Conservation (phyloP, 495 filamentous ascomycete species). For the Melanomma pulvis-pyrius region DNA sequence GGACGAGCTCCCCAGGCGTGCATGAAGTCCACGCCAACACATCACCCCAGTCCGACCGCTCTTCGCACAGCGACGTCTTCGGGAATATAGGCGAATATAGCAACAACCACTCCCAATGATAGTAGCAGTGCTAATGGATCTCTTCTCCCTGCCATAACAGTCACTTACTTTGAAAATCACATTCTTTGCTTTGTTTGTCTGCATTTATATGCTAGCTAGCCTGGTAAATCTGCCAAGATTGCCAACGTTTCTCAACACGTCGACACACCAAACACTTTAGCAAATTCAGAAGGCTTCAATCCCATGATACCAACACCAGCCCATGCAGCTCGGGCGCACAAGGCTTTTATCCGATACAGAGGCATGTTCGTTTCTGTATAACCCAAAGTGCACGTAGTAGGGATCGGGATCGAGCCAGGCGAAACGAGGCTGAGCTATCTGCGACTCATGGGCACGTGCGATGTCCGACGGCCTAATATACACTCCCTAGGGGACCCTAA, state of each 20-base stretch:
- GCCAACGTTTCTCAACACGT: not conserved
- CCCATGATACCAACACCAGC: not conserved
- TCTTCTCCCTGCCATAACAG: too few species aligned
- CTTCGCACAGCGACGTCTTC: not conserved
- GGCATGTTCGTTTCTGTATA: not conserved
- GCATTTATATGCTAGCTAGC: not conserved
- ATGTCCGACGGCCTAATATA: not conserved
- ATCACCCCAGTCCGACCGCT: not conserved
- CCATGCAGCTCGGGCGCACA: not conserved
- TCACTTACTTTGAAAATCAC: too few species aligned
- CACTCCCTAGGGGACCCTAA: too few species aligned
- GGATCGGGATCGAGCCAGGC: not conserved
- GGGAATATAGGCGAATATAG: not conserved
- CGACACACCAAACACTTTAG: not conserved
- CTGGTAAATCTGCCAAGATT: not conserved
- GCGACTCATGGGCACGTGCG: not conserved
- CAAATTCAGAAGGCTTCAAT: not conserved
- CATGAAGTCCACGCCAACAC: not conserved
- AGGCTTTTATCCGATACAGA: not conserved
- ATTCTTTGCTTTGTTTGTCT: too few species aligned
- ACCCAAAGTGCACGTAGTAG: not conserved
- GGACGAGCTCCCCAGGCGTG: not conserved
- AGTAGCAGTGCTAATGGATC: too few species aligned
- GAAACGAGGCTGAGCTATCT: not conserved
- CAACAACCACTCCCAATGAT: too few species aligned